Percentiles rank a stretch among this genome's conserved stretches.
These are phyloP conservation scores for Parachaetomium inaequale DNA, from an alignment of 495 filamentous ascomycete species.

Conservation along the genomic window DNA sequence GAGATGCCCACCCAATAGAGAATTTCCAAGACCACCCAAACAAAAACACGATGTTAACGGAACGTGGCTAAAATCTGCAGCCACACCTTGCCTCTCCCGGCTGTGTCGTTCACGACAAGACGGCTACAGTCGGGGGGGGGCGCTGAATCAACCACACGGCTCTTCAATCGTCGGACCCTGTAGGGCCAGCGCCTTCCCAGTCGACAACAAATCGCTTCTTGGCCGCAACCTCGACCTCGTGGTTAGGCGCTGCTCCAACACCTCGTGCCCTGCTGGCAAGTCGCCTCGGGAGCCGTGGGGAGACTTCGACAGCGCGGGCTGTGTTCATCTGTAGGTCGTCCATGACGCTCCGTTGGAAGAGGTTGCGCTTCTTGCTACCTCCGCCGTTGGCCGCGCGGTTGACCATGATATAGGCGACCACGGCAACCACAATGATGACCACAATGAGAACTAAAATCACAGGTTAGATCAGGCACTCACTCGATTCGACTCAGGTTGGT, in stretches of 20 bases:
- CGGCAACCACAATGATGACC: slow-evolving; percentile 48
- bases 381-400: slow-evolving; percentile 25
- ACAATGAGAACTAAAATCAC: slow-evolving; percentile 44
- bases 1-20: not conserved
- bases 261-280: not conserved
- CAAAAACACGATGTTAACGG: not conserved
- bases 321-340: slow-evolving; percentile 35
- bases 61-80: not conserved
- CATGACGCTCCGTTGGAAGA: slow-evolving; percentile 25
- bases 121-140: not conserved
- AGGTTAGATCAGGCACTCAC: slow-evolving; percentile 18
- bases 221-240: not conserved
- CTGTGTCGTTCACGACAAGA: not conserved
- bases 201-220: slow-evolving; percentile 17
- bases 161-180: slow-evolving; percentile 5
- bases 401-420: slow-evolving; percentile 46
- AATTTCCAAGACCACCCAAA: not conserved
- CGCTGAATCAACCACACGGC: not conserved
- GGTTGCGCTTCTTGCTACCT: slow-evolving; percentile 25
- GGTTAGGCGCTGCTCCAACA: not conserved
- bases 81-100: not conserved
- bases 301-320: slow-evolving; percentile 26
- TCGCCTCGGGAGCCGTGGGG: slow-evolving; percentile 13
- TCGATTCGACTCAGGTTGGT: not conserved
- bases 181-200: slow-evolving; percentile 13